These are phyloP conservation scores for Macrophomina tecta DNA, from an alignment of 2,329 filamentous ascomycete species.

Conservation along the genomic window DNA sequence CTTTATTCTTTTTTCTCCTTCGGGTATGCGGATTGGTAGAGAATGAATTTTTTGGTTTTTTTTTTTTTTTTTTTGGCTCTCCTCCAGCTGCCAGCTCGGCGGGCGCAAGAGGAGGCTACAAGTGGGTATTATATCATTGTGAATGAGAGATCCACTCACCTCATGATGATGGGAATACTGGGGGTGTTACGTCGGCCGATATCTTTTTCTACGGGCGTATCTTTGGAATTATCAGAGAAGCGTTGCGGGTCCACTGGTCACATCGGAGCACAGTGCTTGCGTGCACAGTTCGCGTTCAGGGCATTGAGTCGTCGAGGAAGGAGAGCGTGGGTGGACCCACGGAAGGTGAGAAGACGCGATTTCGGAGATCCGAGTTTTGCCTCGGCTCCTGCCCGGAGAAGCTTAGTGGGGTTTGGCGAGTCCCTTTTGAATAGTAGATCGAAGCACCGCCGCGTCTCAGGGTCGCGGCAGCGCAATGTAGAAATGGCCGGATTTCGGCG, in stretches of 20 bases:
- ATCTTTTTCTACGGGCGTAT: constrained; percentile 17
- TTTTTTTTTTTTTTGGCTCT: neutral
- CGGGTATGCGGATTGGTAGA: neutral
- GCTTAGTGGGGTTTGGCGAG: neutral
- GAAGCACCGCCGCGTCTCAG: too few relatives aligned
- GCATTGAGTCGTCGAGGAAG: constrained; percentile 7
- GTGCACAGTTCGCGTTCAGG: constrained; percentile 8
- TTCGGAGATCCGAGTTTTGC: constrained; percentile 14
- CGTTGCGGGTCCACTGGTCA: constrained; percentile 16
- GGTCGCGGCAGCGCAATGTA: too few relatives aligned
- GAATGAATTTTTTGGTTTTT: neutral
- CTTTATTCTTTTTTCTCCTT: neutral
- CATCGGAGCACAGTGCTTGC: constrained; percentile 11
- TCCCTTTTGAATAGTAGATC: neutral
- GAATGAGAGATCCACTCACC: constrained; percentile 2
- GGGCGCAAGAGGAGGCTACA: neutral
- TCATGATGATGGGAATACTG: neutral
- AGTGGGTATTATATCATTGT: constrained; percentile 1
- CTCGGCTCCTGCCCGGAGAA: constrained; percentile 11
- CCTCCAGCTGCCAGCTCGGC: neutral
- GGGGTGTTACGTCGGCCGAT: constrained; percentile 1
- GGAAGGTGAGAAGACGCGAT: constrained; percentile 22
- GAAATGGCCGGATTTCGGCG: too few relatives aligned
- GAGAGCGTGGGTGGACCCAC: neutral
- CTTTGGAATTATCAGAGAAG: constrained; percentile 8